A percentile compares a stretch with the other conserved stretches of the same genome.
Evolutionary conservation across 1,284 basidiomycete species (phyloP).

Genomic region (Pulchroboletus neoregius): DNA sequence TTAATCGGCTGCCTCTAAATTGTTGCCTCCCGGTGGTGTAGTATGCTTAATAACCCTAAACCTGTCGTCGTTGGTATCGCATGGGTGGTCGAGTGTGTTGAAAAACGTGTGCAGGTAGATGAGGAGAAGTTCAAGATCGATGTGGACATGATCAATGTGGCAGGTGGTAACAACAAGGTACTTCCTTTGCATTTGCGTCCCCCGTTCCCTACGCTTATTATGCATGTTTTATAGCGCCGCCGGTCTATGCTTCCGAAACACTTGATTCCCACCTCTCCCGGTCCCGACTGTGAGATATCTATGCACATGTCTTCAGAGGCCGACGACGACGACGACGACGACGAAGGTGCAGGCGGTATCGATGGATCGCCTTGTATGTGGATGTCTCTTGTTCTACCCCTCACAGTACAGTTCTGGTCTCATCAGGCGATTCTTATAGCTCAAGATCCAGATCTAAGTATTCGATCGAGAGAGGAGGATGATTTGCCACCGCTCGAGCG

Average conservation of each 20-base stretch:
- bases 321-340: conserved; percentile 22
- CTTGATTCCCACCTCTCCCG: conserved; percentile 36
- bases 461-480: conserved; percentile 42
- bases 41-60: conserved; percentile 58
- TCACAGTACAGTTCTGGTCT: not conserved
- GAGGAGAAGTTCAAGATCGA: conserved; percentile 70
- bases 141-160: conserved; percentile 58
- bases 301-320: conserved; percentile 28
- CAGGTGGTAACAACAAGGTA: conserved; percentile 66
- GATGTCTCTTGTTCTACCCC: not conserved
- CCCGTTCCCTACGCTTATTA: not conserved
- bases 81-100: conserved; percentile 71
- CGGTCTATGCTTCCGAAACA: conserved; percentile 69
- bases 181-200: conserved; percentile 22
- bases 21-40: conserved; percentile 20
- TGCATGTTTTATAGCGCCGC: conserved; percentile 38
- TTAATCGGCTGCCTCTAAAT: not conserved
- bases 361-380: conserved; percentile 45
- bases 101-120: conserved; percentile 58
- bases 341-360: conserved; percentile 33
- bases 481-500: conserved; percentile 55
- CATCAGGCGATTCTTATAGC: conserved; percentile 12
- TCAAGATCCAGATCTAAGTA: conserved; percentile 27
- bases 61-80: conserved; percentile 81
- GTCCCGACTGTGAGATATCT: conserved; percentile 24